These are phyloP conservation scores for Diaporthe nobilis DNA, from an alignment of 2,329 filamentous ascomycete species.

Conservation along the genomic window DNA sequence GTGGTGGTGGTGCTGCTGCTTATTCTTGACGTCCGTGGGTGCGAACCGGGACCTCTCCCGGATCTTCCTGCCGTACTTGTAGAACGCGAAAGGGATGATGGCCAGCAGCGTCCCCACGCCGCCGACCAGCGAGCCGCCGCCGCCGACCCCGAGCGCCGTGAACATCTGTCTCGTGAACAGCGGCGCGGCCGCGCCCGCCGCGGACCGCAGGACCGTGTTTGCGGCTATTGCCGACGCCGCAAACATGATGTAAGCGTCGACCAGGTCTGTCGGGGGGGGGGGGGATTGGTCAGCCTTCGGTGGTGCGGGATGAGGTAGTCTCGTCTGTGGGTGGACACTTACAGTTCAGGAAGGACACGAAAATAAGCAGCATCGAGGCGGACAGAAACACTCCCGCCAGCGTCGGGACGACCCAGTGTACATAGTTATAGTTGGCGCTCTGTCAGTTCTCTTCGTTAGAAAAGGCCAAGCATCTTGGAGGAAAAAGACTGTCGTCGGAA, in stretches of 20 bases:
- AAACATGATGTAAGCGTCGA: conserved; percentile 68
- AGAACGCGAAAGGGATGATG: conserved; percentile 71
- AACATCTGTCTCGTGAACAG: conserved; percentile 66
- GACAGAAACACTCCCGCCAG: conserved; percentile 45
- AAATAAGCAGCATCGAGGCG: conserved; percentile 39
- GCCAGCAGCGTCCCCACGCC: conserved; percentile 61
- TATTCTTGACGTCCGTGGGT: conserved; percentile 1
- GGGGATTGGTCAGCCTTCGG: conserved; percentile 64
- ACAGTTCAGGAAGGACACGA: conserved; percentile 40
- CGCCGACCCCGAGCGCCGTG: conserved; percentile 71
- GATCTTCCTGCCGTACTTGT: conserved; percentile 63
- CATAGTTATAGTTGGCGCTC: conserved; percentile 58
- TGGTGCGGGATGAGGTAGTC: conserved; percentile 57
- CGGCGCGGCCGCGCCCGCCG: conserved; percentile 68
- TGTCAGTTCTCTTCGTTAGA: background rate
- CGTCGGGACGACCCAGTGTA: conserved; percentile 71
- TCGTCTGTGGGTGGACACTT: background rate
- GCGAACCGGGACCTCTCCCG: conserved; percentile 47
- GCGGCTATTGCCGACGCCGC: conserved; percentile 71
- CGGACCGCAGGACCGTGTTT: conserved; percentile 69
- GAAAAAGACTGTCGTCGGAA: too few relatives aligned
- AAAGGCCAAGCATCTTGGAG: conserved; percentile 42
- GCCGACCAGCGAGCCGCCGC: conserved; percentile 66
- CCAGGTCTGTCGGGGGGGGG: conserved; percentile 76
- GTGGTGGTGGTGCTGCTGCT: background rate